These are phyloP conservation scores for Sinapis alba DNA, from an alignment of 441 rosid genomes.

Conservation along the genomic window DNA sequence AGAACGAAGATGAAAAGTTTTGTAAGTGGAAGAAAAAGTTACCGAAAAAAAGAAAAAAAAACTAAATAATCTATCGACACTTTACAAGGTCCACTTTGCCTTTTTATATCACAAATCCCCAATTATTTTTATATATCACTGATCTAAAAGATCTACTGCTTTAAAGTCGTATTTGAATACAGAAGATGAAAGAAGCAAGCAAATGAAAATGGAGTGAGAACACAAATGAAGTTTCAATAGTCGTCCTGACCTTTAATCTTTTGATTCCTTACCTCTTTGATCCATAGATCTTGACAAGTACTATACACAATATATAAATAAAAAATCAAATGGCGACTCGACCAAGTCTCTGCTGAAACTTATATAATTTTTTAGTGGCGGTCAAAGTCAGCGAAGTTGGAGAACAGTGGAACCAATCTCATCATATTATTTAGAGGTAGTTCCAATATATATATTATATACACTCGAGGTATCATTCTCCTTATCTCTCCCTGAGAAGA, in stretches of 20 bases:
- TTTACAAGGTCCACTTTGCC: too few relatives aligned
- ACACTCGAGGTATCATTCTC: neutral
- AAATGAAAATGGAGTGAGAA: constrained; percentile 4
- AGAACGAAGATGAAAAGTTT: neutral
- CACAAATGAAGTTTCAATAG: neutral
- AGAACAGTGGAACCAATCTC: neutral
- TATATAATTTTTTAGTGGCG: neutral
- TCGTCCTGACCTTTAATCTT: neutral
- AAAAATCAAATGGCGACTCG: constrained; percentile 7
- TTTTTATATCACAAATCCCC: neutral
- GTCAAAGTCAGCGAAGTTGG: constrained; percentile 25
- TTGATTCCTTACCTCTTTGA: neutral
- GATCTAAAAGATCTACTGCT: neutral
- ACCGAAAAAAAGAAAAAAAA: too few relatives aligned
- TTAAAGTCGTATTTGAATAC: neutral
- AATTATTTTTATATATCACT: neutral
- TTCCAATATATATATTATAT: neutral
- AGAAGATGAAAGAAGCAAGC: neutral
- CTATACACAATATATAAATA: neutral
- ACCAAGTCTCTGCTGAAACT: constrained; percentile 22
- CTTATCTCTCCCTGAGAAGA: neutral
- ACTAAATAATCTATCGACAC: neutral
- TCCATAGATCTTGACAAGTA: constrained; percentile 1
- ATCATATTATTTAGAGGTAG: neutral
- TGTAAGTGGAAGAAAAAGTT: neutral